Base-by-base conservation (phyloP, 2,329 filamentous ascomycete species). In the Pyrenochaeta sp. region DNA sequence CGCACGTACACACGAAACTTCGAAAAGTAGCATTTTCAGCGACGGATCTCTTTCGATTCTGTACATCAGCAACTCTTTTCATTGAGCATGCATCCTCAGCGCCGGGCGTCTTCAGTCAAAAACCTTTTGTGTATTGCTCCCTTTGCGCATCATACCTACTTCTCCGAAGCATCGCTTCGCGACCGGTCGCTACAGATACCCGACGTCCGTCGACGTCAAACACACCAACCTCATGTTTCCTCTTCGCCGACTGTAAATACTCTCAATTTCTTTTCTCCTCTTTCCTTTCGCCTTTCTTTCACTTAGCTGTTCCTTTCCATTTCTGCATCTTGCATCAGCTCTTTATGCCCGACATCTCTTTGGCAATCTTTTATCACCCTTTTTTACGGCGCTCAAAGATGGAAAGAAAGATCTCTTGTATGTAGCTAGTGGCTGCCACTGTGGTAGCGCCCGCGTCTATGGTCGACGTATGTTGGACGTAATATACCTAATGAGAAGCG, bases 161-260 rank as follows among this genome's bases (percentile, higher is more conserved):
- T 36, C 37, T 46, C 44, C 54, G 63, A 66, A 68, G 67, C 63
- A 25, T 52, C 36, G 62, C 66, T 70, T 69, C 65, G 64, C 62
- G 60, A 66, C 70, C 71, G 66, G 71, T 76, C 72, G 61, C 67
- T 74, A 75, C 73, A 67, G 67, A 76, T 76, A 76, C 73, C 73
- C 73, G 72, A 76, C 68, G 69, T 62, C 45, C 22, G 8, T 37
- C 42, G 49, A 53, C 58, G 60, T 61, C 60, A 59, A 58, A 47
- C 37, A 37, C 15, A n/a, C 8, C 15, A 28, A 32, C 24, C 44
- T 46, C 27, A 36, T 27, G 15, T 32, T 28, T 28, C n/a, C 44
- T 28, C 19, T 32, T 24, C 13, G 22, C 28, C 28, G 32, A 39
- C 37, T 58, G 45, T 53, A 53, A 13, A 58, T 58, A 53, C 24